Base-by-base conservation (phyloP, 495 filamentous ascomycete species). In the Hypoxylon intermedium region DNA sequence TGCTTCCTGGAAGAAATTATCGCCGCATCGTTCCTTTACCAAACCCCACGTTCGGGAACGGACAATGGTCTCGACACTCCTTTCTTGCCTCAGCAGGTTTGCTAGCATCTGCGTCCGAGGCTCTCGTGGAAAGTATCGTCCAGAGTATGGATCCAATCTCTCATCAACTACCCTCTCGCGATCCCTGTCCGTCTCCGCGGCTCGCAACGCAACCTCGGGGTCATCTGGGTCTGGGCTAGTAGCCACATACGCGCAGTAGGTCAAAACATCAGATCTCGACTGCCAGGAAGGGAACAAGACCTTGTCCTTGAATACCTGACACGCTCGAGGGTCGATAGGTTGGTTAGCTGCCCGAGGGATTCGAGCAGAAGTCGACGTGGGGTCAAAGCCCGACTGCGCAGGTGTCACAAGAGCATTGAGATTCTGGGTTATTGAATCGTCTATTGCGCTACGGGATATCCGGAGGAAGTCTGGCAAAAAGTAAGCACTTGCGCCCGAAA, bases 221-320 rank as follows among this genome's bases (percentile, higher is more conserved):
- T 98, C 93, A 33, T 92, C 85, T 0, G 92, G 92, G 67, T 98
- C 92, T 2, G 90, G 88, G 47, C 85, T 87, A 2, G 91, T 91
- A 2, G 94, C 94, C 7, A 98, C 94, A 18, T 87, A 82, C 9
- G 91, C 87, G 73, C 94, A 98, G 70, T 97, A 98, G 51, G 84
- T 89, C 28, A 98, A 75, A 2, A 97, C 88, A 70, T 95, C 90
- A 6, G 89, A 89, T 41, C 94, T 82, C 3, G 81, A 79, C 61
- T 95, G 88, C 94, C 94, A 98, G 20, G 90, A 89, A 0, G 90
- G 90, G 48, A 97, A 94, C 0, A 98, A 74, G 0, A 97, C 85
- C 23, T 87, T 80, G 11, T 91, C 76, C 64, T 90, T 90, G 77
- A 98, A 97, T 1, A 59, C 55, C 44, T 77, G 74, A 66, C 94